Conservation (phyloP, 2,329 filamentous ascomycete species). For the Fusarium udum region DNA sequence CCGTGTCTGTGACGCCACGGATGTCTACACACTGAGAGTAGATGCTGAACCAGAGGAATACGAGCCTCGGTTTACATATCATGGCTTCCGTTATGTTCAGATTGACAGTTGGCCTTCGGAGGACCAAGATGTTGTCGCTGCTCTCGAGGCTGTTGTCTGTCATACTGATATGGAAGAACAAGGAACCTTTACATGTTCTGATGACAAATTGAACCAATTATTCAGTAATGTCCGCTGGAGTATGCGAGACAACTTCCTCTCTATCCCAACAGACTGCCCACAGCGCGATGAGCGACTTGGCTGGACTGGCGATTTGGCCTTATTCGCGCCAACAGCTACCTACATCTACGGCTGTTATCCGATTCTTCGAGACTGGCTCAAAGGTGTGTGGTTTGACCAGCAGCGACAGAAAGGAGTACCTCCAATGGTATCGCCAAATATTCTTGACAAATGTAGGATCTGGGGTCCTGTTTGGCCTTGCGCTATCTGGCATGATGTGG, state of each 20-base stretch:
- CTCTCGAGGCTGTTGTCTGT: conserved; percentile 50
- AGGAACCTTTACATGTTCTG: conserved; percentile 62
- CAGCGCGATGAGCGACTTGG: conserved; percentile 64
- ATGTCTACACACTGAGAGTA: conserved; percentile 50
- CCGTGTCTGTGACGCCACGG: conserved; percentile 60
- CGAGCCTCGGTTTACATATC: conserved; percentile 61
- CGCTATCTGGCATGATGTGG: conserved; percentile 56
- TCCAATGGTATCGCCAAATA: conserved; percentile 36
- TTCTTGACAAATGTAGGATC: conserved; percentile 10
- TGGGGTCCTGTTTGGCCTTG: conserved; percentile 41
- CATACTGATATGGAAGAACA: conserved; percentile 64
- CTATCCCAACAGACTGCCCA: conserved; percentile 66
- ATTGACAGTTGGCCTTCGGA: conserved; percentile 54
- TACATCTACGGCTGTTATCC: conserved; percentile 61
- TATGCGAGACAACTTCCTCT: conserved; percentile 68
- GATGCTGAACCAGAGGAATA: conserved; percentile 39
- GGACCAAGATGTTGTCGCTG: conserved; percentile 32
- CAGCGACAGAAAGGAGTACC: conserved; percentile 28
- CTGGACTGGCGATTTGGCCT: conserved; percentile 62
- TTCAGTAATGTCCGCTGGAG: conserved; percentile 65
- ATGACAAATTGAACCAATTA: conserved; percentile 62
- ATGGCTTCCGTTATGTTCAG: conserved; percentile 64
- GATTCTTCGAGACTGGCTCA: conserved; percentile 55
- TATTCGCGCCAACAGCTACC: conserved; percentile 61
- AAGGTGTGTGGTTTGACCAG: conserved; percentile 35